Evolutionary conservation across 805 yeast species (phyloP), one percentile per base, ranked within the genome.

Genomic region (Monosporozyma aquatica): DNA sequence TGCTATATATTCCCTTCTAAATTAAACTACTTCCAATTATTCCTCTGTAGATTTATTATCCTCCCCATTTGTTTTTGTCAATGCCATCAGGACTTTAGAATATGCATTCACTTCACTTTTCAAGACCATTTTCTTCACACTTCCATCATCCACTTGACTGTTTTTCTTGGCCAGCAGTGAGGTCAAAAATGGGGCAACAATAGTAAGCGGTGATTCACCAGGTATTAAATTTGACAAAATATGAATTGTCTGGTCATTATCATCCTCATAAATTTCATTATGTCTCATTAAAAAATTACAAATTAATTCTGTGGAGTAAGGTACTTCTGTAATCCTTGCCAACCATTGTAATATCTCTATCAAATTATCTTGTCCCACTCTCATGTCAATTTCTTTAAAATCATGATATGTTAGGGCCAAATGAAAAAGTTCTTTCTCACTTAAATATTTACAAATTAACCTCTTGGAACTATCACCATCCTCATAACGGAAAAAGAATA

Each of bases 311-410:
- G 38, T 9, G 2, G 51, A 45, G 17, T 43, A 46, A 3, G 35
- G 42, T 8, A 26, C 38, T 7, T 49, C 37, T 3, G 40, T 32
- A 14, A 48, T 37, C 1, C 41, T n/a, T 17, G 47, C 17, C 34
- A 57, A 59, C 30, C 50, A 52, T 6, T 37, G 37, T 9, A 58
- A 39, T 5, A 59, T 48, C 15, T 40, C 39, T 13, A 48, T 18
- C 25, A 57, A 43, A 20, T 50, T 52, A 2, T 38, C 44, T 10
- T 42, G 28, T 6, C 26, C 48, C 1, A 51, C 27, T 2, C 20
- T 43, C 17, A 27, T 32, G 29, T 61, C 62, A 7, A 61, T 46
- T 8, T 47, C 47, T 15, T 43, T 35, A 38, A 56, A 61, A 44
- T 58, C 64, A 46, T 55, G 55, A 40, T 46, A 48, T 9, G 50